Evolutionary conservation across 164 flowering plant genomes (phyloP).

Genomic region (Sextonia rubra): DNA sequence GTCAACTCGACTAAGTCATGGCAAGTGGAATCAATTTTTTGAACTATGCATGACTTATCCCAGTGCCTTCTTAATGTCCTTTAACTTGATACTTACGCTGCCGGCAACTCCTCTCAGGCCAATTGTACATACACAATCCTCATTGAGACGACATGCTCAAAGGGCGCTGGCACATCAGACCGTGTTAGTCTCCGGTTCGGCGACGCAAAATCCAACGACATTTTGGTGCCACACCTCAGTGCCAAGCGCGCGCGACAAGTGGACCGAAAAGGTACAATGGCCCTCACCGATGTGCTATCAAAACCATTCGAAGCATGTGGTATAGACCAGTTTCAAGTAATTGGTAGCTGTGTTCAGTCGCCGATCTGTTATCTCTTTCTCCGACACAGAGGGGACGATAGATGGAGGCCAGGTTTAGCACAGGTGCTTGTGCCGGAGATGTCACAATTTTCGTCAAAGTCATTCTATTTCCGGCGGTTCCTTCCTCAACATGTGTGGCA

Average conservation of each 20-base stretch:
- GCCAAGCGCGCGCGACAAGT: conserved; percentile 35
- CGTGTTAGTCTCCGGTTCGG: conserved; percentile 60
- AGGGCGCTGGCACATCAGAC: conserved; percentile 49
- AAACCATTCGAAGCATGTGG: conserved; percentile 52
- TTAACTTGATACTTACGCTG: no score
- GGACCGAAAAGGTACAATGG: conserved; percentile 15
- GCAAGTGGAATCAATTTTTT: no score
- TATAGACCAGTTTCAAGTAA: conserved; percentile 49
- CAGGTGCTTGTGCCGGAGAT: conserved; percentile 31
- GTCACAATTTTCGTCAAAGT: conserved; percentile 31
- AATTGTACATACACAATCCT: conserved; percentile 47
- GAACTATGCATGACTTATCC: no score
- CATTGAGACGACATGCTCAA: conserved; percentile 49
- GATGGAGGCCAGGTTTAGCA: conserved; percentile 64
- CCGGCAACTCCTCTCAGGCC: conserved; percentile 16
- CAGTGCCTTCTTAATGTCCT: no score
- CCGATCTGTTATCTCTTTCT: conserved; percentile 57
- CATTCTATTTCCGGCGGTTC: conserved; percentile 50
- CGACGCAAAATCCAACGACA: conserved; percentile 39
- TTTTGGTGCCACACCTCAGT: conserved; percentile 38
- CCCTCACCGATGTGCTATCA: conserved; percentile 37
- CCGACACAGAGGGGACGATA: conserved; percentile 41
- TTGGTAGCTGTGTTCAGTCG: conserved; percentile 44
- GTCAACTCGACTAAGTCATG: no score
- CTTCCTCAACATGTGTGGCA: conserved; percentile 63